Evolutionary conservation across 192 early-diverging fungal genomes (phyloP), one percentile per base, ranked within the genome.

Genomic region (Phlyctochytrium planicorne): DNA sequence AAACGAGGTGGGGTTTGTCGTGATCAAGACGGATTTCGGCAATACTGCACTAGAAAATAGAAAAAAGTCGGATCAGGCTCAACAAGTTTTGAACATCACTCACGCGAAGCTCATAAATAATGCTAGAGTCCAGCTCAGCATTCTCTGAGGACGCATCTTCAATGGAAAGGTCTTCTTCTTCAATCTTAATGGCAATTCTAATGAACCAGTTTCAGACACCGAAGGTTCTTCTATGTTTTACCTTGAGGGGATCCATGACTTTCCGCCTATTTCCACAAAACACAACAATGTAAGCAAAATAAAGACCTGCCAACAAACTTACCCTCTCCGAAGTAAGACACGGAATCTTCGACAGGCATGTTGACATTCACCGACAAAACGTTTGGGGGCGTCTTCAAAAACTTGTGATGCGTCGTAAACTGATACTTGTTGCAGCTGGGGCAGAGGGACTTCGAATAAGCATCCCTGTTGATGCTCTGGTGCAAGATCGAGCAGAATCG

Each of bases 371-470:
- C 80, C 24, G 83, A 82, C 55, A 98, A 60, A 0, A 94, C 80
- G 23, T 83, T 78, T 0, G 96, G 96, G 10, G 88, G 72, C 3
- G 77, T 73, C 47, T 82, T 84, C 20, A 93, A 76, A 17, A 79
- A 73, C 65, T 91, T 93, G 33, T 80, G 85, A 30, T 92, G 91
- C 0, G 85, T 81, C 17, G 87, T 88, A 3, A 91, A 84, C 62
- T 92, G 91, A 71, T 95, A 97, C 71, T 87, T 82, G 34, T 87
- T 87, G 75, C 96, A 98, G 25, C 74, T 69, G 2, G 85, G 66
- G 65, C 96, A 98, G 91, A 93, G 96, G 20, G 93, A 94, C 57
- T 87, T 91, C 12, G 89, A 93, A 53, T 80, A 77, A 0, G 86
- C 79, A 53, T 92, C 89, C 16, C 89, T 72, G 27, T 83, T 80